Percentiles rank a stretch among this genome's conserved stretches.
Evolutionary conservation across 192 early-diverging fungal genomes (phyloP).

Genomic region (Entomortierella chlamydospora): DNA sequence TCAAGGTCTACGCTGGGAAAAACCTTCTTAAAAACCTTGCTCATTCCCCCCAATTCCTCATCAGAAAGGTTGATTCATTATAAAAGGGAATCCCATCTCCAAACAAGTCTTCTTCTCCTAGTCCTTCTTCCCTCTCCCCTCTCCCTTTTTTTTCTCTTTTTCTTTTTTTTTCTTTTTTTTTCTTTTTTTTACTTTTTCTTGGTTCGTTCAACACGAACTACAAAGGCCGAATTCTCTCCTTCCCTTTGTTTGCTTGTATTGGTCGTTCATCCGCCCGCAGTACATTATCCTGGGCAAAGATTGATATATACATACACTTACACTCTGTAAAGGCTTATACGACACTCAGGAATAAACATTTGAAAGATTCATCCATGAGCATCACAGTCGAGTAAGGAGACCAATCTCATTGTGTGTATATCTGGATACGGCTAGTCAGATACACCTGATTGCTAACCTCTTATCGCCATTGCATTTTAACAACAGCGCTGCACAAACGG

Average conservation of each 20-base stretch:
- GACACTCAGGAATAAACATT: background rate
- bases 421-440: background rate
- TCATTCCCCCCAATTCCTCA: background rate
- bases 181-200: background rate
- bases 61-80: background rate
- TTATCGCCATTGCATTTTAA: background rate
- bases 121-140: background rate
- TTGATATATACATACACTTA: background rate
- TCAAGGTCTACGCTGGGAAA: no score
- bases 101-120: no score
- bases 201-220: background rate
- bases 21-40: no score
- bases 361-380: background rate
- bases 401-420: background rate
- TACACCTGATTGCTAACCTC: background rate
- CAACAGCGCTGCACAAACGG: slow-evolving; percentile 1
- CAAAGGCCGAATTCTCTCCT: background rate
- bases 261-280: background rate
- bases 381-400: background rate
- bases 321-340: background rate
- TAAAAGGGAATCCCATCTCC: background rate
- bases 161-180: background rate
- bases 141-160: background rate
- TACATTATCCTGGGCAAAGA: background rate
- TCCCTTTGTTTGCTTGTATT: background rate